phyloP scores from a whole-genome alignment of 306 rosid genomes.

The Trichosanthes truncata region DNA sequence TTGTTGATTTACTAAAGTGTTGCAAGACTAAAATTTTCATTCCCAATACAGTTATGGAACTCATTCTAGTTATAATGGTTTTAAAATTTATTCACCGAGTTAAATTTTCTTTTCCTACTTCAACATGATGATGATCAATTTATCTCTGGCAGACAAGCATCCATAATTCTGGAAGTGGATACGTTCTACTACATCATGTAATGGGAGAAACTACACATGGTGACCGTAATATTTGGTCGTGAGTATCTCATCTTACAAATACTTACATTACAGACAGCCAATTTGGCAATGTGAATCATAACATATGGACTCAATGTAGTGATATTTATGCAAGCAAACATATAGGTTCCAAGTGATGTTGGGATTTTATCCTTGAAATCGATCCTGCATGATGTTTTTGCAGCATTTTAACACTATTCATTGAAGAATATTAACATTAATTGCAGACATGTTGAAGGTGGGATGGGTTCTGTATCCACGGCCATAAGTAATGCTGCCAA shows the following conservation, averaged over 20 bases:
- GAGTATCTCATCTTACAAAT: slow-evolving; percentile 36
- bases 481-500: slow-evolving; percentile 62
- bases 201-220: slow-evolving; percentile 72
- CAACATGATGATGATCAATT: background rate
- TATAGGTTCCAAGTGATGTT: background rate
- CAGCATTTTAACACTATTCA: background rate
- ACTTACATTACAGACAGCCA: background rate
- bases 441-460: slow-evolving; percentile 73
- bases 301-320: background rate
- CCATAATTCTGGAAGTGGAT: slow-evolving; percentile 70
- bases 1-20: background rate
- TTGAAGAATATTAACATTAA: slow-evolving; percentile 1
- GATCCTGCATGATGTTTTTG: background rate
- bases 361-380: background rate
- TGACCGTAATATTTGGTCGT: slow-evolving; percentile 76
- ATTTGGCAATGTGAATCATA: background rate
- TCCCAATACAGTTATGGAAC: background rate
- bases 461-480: slow-evolving; percentile 75
- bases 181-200: slow-evolving; percentile 70
- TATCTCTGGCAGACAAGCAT: slow-evolving; percentile 42
- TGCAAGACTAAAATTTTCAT: background rate
- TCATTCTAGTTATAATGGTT: background rate
- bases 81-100: background rate
- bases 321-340: background rate
- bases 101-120: background rate